Percentiles rank a stretch among this genome's conserved stretches.
Evolutionary conservation across 2,329 filamentous ascomycete genomes (phyloP).

Genomic region (Fusarium luffae): DNA sequence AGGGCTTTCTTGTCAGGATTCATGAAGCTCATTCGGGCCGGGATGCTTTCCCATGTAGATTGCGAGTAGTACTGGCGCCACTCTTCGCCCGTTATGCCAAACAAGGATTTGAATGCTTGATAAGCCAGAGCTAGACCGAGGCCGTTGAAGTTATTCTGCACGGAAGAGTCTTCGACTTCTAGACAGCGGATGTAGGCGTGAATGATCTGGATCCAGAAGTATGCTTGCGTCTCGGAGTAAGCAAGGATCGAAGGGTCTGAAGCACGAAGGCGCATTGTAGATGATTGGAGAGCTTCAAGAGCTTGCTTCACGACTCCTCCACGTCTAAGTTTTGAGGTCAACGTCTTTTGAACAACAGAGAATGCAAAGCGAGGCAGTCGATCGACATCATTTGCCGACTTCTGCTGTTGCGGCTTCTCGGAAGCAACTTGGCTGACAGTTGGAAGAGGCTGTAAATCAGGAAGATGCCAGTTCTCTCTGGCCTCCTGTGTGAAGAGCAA

Average conservation of each 20-base stretch:
- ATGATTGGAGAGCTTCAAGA: slow-evolving; percentile 38
- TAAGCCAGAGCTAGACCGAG: slow-evolving; percentile 19
- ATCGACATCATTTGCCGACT: slow-evolving; percentile 9
- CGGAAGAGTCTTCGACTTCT: neutral
- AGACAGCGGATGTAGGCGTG: slow-evolving; percentile 38
- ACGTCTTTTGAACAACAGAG: slow-evolving; percentile 43
- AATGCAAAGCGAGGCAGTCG: slow-evolving; percentile 48
- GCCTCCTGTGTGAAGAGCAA: slow-evolving; percentile 47
- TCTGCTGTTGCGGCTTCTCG: neutral
- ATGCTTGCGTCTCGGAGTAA: slow-evolving; percentile 50
- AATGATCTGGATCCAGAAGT: slow-evolving; percentile 48
- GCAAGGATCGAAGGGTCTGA: slow-evolving; percentile 30
- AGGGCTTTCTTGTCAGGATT: slow-evolving; percentile 46
- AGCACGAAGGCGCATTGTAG: slow-evolving; percentile 40
- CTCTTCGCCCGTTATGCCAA: slow-evolving; percentile 39
- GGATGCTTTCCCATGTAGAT: slow-evolving; percentile 43
- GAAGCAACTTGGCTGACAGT: slow-evolving; percentile 1
- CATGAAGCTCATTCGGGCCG: slow-evolving; percentile 44
- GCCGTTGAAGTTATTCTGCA: neutral
- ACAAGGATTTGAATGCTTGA: slow-evolving; percentile 40
- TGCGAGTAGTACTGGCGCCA: slow-evolving; percentile 46
- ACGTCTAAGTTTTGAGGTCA: neutral
- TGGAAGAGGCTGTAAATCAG: slow-evolving; percentile 48
- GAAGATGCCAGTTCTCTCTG: slow-evolving; percentile 46
- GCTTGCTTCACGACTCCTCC: slow-evolving; percentile 46